Conservation (phyloP, 257 asterid genomes). For the Salvia splendens region DNA sequence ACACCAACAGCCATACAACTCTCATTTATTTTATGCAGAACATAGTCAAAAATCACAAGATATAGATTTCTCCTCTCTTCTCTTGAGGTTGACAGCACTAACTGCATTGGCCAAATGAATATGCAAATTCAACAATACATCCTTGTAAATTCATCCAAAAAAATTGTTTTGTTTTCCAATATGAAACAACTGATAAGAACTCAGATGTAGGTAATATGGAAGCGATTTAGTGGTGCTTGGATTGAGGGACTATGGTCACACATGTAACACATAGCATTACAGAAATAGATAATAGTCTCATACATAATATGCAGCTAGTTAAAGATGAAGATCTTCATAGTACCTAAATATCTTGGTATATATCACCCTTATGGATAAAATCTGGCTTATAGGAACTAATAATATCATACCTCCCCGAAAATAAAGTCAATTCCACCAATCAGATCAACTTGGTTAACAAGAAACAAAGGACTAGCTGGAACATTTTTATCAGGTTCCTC, state of each 20-base stretch:
- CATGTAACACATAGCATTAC: background rate
- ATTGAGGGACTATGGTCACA: background rate
- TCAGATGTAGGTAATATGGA: constrained; percentile 7
- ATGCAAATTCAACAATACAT: constrained; percentile 26
- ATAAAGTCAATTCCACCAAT: constrained; percentile 95
- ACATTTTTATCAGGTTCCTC: constrained; percentile 65
- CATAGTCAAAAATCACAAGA: constrained; percentile 94
- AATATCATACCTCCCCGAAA: constrained; percentile 74
- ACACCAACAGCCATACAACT: constrained; percentile 70
- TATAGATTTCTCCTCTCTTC: constrained; percentile 89
- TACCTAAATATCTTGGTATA: background rate
- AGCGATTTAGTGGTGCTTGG: background rate
- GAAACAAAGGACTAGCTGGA: constrained; percentile 69
- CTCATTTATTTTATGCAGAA: constrained; percentile 86
- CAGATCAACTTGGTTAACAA: constrained; percentile 84
- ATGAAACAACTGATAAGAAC: constrained; percentile 2
- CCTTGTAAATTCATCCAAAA: constrained; percentile 22
- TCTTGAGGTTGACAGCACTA: constrained; percentile 85
- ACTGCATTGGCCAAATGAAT: constrained; percentile 56
- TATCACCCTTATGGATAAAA: constrained; percentile 25
- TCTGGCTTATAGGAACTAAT: constrained; percentile 23
- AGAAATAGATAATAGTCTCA: background rate
- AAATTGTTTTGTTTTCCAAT: background rate
- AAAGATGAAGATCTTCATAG: background rate
- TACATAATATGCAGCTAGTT: background rate